Conservation (phyloP, 345 rosid species). For the Zanthoxylum bungeanum region DNA sequence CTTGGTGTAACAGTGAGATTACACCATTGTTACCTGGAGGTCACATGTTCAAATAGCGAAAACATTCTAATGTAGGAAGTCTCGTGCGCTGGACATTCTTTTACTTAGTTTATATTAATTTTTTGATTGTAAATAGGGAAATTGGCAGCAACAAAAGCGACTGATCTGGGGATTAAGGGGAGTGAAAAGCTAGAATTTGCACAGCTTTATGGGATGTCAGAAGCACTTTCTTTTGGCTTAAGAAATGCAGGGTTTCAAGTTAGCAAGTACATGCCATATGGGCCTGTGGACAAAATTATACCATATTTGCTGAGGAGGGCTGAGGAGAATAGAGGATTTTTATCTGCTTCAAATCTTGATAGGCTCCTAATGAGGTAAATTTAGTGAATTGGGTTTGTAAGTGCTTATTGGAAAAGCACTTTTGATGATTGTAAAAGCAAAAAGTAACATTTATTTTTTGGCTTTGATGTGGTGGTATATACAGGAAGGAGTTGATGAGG, state of each 20-base stretch:
- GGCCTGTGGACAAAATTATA: slow-evolving; percentile 63
- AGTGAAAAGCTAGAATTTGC: slow-evolving; percentile 69
- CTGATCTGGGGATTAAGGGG: slow-evolving; percentile 59
- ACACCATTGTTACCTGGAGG: too few relatives aligned
- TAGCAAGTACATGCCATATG: slow-evolving; percentile 87
- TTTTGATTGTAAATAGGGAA: slow-evolving; percentile 35
- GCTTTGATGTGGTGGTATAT: too few relatives aligned
- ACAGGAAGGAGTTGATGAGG: slow-evolving; percentile 71
- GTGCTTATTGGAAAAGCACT: background rate
- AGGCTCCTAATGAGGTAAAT: slow-evolving; percentile 63
- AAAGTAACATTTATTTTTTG: too few relatives aligned
- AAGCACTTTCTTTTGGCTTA: slow-evolving; percentile 68
- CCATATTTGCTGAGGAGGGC: slow-evolving; percentile 90
- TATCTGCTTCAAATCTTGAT: slow-evolving; percentile 62
- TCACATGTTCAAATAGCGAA: too few relatives aligned
- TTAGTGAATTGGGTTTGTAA: background rate
- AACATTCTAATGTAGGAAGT: too few relatives aligned
- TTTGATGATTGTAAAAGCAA: background rate
- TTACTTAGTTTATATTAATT: too few relatives aligned
- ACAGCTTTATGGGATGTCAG: slow-evolving; percentile 89
- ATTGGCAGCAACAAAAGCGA: slow-evolving; percentile 55
- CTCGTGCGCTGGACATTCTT: too few relatives aligned
- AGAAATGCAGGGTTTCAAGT: slow-evolving; percentile 84
- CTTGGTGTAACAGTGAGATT: too few relatives aligned
- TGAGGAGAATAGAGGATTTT: slow-evolving; percentile 83